A percentile compares a stretch with the other conserved stretches of the same genome.
Conservation (phyloP, 768 basidiomycete species). For the Terana coerulea region DNA sequence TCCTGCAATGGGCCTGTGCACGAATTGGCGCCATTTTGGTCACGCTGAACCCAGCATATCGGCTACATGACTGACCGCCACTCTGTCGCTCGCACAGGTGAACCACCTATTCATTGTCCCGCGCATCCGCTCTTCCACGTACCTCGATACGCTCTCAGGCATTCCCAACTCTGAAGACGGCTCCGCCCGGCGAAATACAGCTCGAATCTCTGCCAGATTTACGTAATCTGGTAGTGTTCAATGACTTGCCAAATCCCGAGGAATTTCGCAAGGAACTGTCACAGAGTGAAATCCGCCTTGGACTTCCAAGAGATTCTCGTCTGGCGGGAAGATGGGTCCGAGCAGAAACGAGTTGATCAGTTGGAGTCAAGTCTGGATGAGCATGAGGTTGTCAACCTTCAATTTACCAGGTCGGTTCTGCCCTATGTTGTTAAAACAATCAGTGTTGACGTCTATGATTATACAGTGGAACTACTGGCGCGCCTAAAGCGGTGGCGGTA, state of each 20-base stretch:
- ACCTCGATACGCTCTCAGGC: constrained; percentile 57
- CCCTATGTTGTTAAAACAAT: no score
- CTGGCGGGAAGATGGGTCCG: constrained; percentile 55
- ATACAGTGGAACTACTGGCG: constrained; percentile 72
- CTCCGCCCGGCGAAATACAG: constrained; percentile 51
- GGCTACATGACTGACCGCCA: constrained; percentile 62
- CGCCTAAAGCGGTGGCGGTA: constrained; percentile 82
- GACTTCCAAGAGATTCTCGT: constrained; percentile 73
- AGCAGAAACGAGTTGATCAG: constrained; percentile 41
- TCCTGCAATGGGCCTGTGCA: constrained; percentile 85
- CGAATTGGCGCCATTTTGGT: constrained; percentile 79
- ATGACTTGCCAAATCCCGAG: no score
- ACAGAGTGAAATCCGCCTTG: constrained; percentile 47
- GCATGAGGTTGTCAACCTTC: constrained; percentile 77
- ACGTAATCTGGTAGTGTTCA: constrained; percentile 60
- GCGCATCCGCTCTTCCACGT: constrained; percentile 58
- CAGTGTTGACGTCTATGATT: not conserved
- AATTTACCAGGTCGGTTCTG: constrained; percentile 70
- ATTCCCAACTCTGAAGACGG: constrained; percentile 50
- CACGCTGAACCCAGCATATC: constrained; percentile 81
- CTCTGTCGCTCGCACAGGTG: constrained; percentile 60
- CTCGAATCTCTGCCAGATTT: constrained; percentile 57
- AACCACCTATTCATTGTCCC: constrained; percentile 74
- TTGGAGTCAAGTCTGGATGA: constrained; percentile 39
- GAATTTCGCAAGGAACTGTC: no score